Evolutionary conservation across 164 flowering plant genomes (phyloP), one percentile per base, ranked within the genome.

Genomic region (Vitis rupestris): DNA sequence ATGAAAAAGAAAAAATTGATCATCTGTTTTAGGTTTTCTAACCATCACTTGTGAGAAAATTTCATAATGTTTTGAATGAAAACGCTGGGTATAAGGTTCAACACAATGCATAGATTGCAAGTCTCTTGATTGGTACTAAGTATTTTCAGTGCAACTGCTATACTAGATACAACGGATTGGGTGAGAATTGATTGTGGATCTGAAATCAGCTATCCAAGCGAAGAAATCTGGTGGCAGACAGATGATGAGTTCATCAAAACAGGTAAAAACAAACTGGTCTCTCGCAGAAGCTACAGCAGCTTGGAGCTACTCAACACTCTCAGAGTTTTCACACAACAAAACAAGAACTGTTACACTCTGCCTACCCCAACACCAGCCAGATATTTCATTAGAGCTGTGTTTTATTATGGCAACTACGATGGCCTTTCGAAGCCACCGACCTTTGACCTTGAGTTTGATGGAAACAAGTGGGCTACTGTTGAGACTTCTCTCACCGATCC

Each of bases 321-420:
- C 14, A 58, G 72, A 5, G 58, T 49, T 60, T 74, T 68, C 64
- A 66, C 68, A 13, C 7, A 57, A n/a, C 64, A 52, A n/a, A 68
- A 57, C 50, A 68, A 58, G 69, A 68, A 68, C 69, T 68, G 72
- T 51, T 74, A 63, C 52, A 9, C 66, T 15, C 4, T 68, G 27
- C 68, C 68, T 10, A 52, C 68, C 8, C 67, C 67, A 14, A 3
- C 27, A 1, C 7, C 4, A 8, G 59, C 13, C 2, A 68, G 37
- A 37, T 54, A 60, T 31, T 70, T 72, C 23, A 55, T 65, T 10
- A 70, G 63, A 10, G 73, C 70, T 4, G 57, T 44, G 12, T 77
- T 77, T 59, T 51, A 60, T 31, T 77, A 77, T 17, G 76, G 80
- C 19, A 76, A 72, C 60, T 72, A 72, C 23, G 79, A 72, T 17